Evolutionary conservation across 148 eudicot genomes (phyloP), one percentile per base, ranked within the genome.

Genomic region (Beta vulgaris): DNA sequence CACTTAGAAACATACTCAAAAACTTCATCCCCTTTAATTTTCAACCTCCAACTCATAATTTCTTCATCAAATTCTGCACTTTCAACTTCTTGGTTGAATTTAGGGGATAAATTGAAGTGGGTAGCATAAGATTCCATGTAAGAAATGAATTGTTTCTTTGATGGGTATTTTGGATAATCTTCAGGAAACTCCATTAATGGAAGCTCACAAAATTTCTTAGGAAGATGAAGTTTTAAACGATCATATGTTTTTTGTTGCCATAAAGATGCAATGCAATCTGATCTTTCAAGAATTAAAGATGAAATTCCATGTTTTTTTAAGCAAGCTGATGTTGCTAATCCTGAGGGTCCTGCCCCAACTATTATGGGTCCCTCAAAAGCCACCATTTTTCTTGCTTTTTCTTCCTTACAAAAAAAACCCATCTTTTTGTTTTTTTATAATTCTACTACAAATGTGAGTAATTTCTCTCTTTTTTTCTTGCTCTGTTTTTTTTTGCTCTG

Each of bases 261-360:
- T 53, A 92, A 80, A n/a, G 99, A 91, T 25, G 99, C 99, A 68
- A 95, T 86, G 71, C 99, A 95, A 29, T 91, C 82, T 57, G 90
- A 81, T 48, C 97, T 81, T 71, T 95, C 99, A 0, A 95, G 93
- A 44, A 95, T 83, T 9, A 92, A 32, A 1, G 90, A 92, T 2
- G 93, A 84, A 12, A 92, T 80, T 7, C 87, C 88, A 12, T 84
- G 85, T 77, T 81, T 32, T 74, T 80, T 77, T 0, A 95, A 78
- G 59, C 99, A 92, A 21, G 99, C 99, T 7, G 94, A 78, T 14
- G 83, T 84, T 37, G 99, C 99, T 54, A 95, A 76, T 1, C 99
- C 99, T 5, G 99, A 95, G 1, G 99, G 99, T 0, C 99, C 99
- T 51, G 98, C 99, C 0, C 99, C 99, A 2, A 95, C 81, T 12